Percentiles rank a stretch among this genome's conserved stretches.
phyloP scores from a whole-genome alignment of 192 early-diverging fungal species.

The Umbelopsis ramanniana region DNA sequence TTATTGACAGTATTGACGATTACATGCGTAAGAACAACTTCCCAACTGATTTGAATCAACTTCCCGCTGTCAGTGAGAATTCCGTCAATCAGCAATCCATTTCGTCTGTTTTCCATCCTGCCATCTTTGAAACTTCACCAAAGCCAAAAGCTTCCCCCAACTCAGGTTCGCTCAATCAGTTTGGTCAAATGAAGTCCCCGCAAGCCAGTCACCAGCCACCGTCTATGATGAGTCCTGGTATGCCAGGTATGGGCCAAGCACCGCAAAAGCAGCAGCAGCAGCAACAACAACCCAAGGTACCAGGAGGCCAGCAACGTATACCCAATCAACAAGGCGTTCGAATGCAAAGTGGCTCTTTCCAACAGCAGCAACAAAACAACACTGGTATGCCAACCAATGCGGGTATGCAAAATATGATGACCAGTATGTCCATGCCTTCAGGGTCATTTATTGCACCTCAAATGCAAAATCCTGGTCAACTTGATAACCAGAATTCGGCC shows the following conservation, averaged over 20 bases:
- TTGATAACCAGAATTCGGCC: slow-evolving; percentile 1
- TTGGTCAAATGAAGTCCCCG: slow-evolving; percentile 16
- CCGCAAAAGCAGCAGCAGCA: slow-evolving; percentile 14
- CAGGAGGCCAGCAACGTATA: neutral
- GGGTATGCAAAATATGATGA: slow-evolving; percentile 14
- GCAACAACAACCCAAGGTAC: slow-evolving; percentile 1
- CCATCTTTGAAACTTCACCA: slow-evolving; percentile 26
- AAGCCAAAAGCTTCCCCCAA: slow-evolving; percentile 14
- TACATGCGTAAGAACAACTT: slow-evolving; percentile 40
- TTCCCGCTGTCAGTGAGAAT: slow-evolving; percentile 40
- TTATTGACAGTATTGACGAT: slow-evolving; percentile 43
- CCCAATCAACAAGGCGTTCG: slow-evolving; percentile 6
- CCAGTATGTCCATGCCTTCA: slow-evolving; percentile 8
- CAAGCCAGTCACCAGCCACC: slow-evolving; percentile 2
- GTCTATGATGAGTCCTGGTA: slow-evolving; percentile 17
- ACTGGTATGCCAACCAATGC: neutral
- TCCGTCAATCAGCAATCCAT: slow-evolving; percentile 43
- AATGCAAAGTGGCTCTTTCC: neutral
- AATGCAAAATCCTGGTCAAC: slow-evolving; percentile 1
- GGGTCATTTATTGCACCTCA: slow-evolving; percentile 20
- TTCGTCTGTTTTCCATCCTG: slow-evolving; percentile 41
- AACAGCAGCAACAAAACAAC: neutral
- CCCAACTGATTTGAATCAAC: slow-evolving; percentile 29
- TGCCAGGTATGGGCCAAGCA: neutral
- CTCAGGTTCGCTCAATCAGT: neutral